Evolutionary conservation across 495 filamentous ascomycete species (phyloP).

Genomic region (Stereocaulon alpinum): DNA sequence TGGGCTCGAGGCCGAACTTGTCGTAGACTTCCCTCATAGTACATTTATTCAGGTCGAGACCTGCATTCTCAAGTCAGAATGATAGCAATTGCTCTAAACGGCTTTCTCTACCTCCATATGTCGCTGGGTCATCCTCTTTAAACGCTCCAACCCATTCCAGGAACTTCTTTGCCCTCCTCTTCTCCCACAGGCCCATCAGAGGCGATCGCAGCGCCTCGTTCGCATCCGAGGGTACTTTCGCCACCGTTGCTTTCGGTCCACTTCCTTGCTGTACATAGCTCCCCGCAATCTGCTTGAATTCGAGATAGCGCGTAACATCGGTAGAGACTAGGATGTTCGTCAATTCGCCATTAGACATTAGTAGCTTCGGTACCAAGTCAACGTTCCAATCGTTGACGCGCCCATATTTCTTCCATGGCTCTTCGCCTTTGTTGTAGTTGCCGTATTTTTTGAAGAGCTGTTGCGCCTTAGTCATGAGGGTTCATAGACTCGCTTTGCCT

Average conservation of each 20-base stretch:
- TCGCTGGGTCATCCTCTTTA: slow-evolving; percentile 69
- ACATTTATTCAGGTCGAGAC: slow-evolving; percentile 63
- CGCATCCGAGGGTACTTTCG: slow-evolving; percentile 93
- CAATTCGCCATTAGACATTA: slow-evolving; percentile 97
- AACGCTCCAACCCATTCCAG: slow-evolving; percentile 94
- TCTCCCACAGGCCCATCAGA: slow-evolving; percentile 95
- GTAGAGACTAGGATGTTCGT: slow-evolving; percentile 96
- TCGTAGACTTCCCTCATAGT: slow-evolving; percentile 97
- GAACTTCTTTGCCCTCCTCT: slow-evolving; percentile 92
- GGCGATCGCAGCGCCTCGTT: slow-evolving; percentile 83
- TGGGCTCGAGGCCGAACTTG: slow-evolving; percentile 87
- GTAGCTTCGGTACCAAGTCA: slow-evolving; percentile 91
- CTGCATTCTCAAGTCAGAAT: slow-evolving; percentile 33
- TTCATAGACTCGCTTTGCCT: background rate
- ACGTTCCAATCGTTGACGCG: slow-evolving; percentile 99
- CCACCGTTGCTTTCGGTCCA: slow-evolving; percentile 73
- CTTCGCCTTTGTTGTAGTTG: slow-evolving; percentile 66
- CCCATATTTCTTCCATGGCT: slow-evolving; percentile 96
- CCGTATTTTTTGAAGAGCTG: slow-evolving; percentile 94
- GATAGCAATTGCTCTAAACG: background rate
- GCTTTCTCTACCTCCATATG: slow-evolving; percentile 41
- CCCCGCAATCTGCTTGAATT: slow-evolving; percentile 97
- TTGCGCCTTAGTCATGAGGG: slow-evolving; percentile 23
- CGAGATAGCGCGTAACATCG: slow-evolving; percentile 93
- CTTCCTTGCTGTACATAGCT: slow-evolving; percentile 90